phyloP scores from a whole-genome alignment of 441 rosid genomes.

The Omphalea diandra region DNA sequence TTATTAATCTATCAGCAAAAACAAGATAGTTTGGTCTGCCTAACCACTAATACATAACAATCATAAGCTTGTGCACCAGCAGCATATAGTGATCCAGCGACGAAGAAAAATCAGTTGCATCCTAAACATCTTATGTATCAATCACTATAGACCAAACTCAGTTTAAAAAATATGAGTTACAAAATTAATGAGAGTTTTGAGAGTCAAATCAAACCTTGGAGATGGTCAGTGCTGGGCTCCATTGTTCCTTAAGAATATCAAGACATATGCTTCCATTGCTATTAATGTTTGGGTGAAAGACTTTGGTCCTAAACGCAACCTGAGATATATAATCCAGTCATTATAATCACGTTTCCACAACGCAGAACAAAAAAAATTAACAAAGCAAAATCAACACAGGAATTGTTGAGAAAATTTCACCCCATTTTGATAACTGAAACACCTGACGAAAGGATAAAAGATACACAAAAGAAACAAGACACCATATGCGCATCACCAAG shows the following conservation, averaged over 20 bases:
- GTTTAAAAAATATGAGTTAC: not conserved
- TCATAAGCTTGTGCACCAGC: not conserved
- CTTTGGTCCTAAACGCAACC: slow-evolving; percentile 77
- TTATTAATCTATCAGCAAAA: not conserved
- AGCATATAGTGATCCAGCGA: not conserved
- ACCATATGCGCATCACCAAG: not conserved
- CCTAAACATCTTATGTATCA: not conserved
- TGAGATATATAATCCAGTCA: slow-evolving; percentile 16
- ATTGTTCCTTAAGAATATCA: slow-evolving; percentile 76
- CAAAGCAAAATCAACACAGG: not conserved
- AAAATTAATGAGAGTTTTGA: not conserved
- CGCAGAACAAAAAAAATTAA: not conserved
- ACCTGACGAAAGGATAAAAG: not conserved
- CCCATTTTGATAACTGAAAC: not conserved
- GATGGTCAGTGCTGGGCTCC: slow-evolving; percentile 79
- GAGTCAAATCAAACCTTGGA: slow-evolving; percentile 51
- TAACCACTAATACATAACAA: not conserved
- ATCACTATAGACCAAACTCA: not conserved
- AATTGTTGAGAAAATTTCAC: not conserved
- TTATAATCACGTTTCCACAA: not conserved
- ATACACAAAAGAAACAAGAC: not conserved
- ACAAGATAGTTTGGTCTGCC: not conserved
- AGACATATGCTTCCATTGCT: slow-evolving; percentile 84
- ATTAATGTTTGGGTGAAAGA: slow-evolving; percentile 72
- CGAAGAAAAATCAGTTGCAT: not conserved